A percentile compares a stretch with the other conserved stretches of the same genome.
These are phyloP conservation scores for Fusarium miscanthi DNA, from an alignment of 2,329 filamentous ascomycete species.

Conservation along the genomic window DNA sequence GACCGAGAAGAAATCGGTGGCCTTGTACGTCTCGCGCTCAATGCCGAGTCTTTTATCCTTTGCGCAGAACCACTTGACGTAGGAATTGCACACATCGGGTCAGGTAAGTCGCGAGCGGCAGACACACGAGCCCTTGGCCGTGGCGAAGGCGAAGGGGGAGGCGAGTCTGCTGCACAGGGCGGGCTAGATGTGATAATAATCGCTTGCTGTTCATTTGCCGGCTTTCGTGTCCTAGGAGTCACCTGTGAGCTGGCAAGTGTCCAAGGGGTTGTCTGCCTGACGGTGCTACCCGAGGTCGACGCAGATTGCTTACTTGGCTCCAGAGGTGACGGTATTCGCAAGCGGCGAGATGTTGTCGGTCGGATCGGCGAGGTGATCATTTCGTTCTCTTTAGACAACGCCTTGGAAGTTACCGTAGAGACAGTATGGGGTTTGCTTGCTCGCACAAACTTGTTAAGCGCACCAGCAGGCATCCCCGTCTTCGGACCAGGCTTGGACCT, in stretches of 20 bases:
- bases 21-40: background rate
- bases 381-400: background rate
- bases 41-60: constrained; percentile 24
- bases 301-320: constrained; percentile 53
- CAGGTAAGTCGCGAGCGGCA: constrained; percentile 34
- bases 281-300: constrained; percentile 39
- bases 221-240: constrained; percentile 52
- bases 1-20: background rate
- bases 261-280: constrained; percentile 49
- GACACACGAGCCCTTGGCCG: constrained; percentile 20
- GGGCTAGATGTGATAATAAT: constrained; percentile 61
- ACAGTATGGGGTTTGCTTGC: constrained; percentile 50
- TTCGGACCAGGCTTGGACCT: constrained; percentile 32
- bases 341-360: constrained; percentile 23
- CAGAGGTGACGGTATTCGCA: constrained; percentile 43
- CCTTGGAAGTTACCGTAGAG: background rate
- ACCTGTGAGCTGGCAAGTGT: constrained; percentile 57
- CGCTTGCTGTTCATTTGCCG: constrained; percentile 48
- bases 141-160: constrained; percentile 44
- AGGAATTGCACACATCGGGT: constrained; percentile 43
- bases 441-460: constrained; percentile 56
- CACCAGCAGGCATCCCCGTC: constrained; percentile 41
- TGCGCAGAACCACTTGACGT: constrained; percentile 34
- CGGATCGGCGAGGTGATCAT: constrained; percentile 2
- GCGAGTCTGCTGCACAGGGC: constrained; percentile 44